These are phyloP conservation scores for Paramecium biaurelia DNA, from an alignment of 73 alveolate species.

Conservation along the genomic window DNA sequence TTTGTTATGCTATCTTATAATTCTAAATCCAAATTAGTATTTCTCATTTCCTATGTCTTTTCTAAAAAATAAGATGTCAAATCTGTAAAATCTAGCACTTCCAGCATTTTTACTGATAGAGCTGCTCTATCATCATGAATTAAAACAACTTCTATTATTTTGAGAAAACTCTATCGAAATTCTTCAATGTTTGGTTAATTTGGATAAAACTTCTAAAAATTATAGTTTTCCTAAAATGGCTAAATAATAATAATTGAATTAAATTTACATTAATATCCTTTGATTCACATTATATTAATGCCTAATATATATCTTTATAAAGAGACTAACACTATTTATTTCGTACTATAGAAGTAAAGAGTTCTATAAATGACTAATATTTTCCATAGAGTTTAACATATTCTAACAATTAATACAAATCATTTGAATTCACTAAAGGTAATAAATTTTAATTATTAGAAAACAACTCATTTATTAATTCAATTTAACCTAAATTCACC, in stretches of 20 bases:
- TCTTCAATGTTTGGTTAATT: not conserved
- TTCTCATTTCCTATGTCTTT: slow-evolving; percentile 33
- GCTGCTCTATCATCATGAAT: not conserved
- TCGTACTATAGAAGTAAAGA: not conserved
- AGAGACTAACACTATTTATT: not conserved
- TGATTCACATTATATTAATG: not conserved
- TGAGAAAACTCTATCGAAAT: not conserved
- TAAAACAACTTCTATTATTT: slow-evolving; percentile 3
- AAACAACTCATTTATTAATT: slow-evolving; percentile 10
- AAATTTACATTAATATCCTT: not conserved
- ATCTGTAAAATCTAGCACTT: not conserved
- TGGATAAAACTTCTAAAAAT: not conserved
- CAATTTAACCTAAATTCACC: slow-evolving; percentile 4
- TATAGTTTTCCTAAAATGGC: not conserved
- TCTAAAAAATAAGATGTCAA: not conserved
- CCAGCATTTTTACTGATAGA: not conserved
- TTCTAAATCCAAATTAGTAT: not conserved
- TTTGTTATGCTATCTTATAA: not conserved
- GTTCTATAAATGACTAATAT: not conserved
- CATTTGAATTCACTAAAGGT: slow-evolving; percentile 14
- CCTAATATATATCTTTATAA: not conserved
- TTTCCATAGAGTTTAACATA: slow-evolving; percentile 37
- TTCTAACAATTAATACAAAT: not conserved
- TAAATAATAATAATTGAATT: not conserved
- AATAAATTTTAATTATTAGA: not conserved